These are phyloP conservation scores for Verticillium zaregamsianum DNA, from an alignment of 2,329 filamentous ascomycete genomes.

Conservation along the genomic window DNA sequence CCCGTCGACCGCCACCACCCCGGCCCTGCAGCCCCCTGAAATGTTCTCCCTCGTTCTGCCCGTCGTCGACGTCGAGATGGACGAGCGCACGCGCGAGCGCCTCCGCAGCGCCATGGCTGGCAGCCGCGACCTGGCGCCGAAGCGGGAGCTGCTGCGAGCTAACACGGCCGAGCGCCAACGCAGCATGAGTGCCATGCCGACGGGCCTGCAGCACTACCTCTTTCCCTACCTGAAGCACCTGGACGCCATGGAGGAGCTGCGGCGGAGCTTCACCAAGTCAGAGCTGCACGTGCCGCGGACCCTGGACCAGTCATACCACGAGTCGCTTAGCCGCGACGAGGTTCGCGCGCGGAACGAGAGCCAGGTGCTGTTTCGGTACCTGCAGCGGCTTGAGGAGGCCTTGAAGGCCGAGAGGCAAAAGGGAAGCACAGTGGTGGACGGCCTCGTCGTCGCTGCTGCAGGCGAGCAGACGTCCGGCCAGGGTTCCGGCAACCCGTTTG, in stretches of 20 bases:
- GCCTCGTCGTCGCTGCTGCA: not conserved
- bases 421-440: not conserved
- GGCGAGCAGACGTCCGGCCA: not conserved
- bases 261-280: conserved; percentile 12
- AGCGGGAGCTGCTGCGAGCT: not conserved
- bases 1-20: not conserved
- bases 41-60: conserved; percentile 14
- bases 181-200: conserved; percentile 12
- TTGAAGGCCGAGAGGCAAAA: not conserved
- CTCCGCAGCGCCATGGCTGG: not conserved
- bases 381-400: conserved; percentile 3
- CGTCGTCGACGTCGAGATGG: conserved; percentile 13
- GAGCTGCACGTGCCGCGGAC: conserved; percentile 13
- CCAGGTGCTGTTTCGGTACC: conserved; percentile 12
- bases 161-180: conserved; percentile 3
- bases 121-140: not conserved
- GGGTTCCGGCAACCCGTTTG: conserved; percentile 5
- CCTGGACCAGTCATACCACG: conserved; percentile 14
- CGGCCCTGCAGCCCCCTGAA: not conserved
- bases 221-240: conserved; percentile 14
- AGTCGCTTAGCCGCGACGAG: conserved; percentile 9
- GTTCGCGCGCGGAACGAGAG: conserved; percentile 8
- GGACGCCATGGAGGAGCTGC: conserved; percentile 12
- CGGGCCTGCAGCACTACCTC: conserved; percentile 12
- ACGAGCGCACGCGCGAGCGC: conserved; percentile 7